phyloP scores from a whole-genome alignment of 2,329 filamentous ascomycete species.

The Leptographium galeiforme region DNA sequence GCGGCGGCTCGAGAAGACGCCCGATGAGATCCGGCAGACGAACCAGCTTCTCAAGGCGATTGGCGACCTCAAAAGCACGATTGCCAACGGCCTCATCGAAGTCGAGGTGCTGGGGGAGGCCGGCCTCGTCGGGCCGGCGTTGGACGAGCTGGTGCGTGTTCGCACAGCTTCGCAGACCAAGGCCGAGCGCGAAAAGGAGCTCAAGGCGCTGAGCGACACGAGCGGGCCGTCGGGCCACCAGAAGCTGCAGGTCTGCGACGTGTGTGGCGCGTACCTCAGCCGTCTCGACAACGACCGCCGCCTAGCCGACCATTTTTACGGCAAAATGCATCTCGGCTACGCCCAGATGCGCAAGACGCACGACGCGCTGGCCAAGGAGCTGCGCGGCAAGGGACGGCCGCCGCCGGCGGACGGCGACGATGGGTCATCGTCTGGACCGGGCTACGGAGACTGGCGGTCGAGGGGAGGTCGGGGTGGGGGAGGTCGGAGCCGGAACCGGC shows the following conservation, averaged over 20 bases:
- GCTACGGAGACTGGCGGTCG: conserved; percentile 27
- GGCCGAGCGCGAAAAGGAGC: conserved; percentile 69
- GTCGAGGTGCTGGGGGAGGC: conserved; percentile 74
- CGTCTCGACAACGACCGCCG: conserved; percentile 88
- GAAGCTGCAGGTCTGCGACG: conserved; percentile 96
- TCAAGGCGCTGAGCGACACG: conserved; percentile 84
- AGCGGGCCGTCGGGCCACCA: conserved; percentile 89
- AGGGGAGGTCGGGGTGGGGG: conserved; percentile 38
- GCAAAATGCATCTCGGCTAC: conserved; percentile 98
- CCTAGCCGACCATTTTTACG: conserved; percentile 94
- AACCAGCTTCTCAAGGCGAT: conserved; percentile 82
- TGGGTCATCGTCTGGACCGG: conserved; percentile 14
- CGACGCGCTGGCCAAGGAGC: conserved; percentile 73
- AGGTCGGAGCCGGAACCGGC: conserved; percentile 31
- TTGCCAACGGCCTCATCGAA: conserved; percentile 73
- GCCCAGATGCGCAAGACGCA: conserved; percentile 95
- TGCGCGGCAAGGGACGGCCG: conserved; percentile 41
- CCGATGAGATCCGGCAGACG: conserved; percentile 92
- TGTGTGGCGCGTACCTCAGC: conserved; percentile 89
- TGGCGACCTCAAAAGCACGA: conserved; percentile 61
- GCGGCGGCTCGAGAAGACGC: conserved; percentile 85
- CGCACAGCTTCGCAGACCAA: conserved; percentile 70
- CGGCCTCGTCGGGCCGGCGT: conserved; percentile 65
- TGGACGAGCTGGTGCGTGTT: conserved; percentile 80
- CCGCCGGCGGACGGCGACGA: conserved; percentile 28